Base-by-base conservation (phyloP, 225 moss, liverwort and hornwort species). In the Marchantia paleacea region DNA sequence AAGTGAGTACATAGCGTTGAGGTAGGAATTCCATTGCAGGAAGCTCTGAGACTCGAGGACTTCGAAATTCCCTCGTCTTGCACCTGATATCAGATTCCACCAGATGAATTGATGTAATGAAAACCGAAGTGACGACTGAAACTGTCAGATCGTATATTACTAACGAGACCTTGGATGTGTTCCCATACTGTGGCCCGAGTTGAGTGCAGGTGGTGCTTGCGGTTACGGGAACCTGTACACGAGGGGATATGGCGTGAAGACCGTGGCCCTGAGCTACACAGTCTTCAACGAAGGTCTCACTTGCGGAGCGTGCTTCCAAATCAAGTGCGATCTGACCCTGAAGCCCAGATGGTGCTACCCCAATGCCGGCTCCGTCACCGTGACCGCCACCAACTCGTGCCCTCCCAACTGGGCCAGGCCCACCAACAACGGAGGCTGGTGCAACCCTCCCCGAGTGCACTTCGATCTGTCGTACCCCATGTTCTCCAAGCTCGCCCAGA, bases 351-450 rank as follows among this genome's bases (percentile, higher is more conserved):
- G 81, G 81, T 81, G 81, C 81, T 65, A 81, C 29, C 3, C 50
- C 10, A 74, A 19, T 30, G 75, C 14, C 52, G 54, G 12, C 9
- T 39, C 70, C 25, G 19, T 85, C 73, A 79, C 53, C 18, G 84
- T 85, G 4, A 85, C 87, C 0, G 87, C 85, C 15, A 85, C 87
- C 30, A 88, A 88, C 75, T 72, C 80, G 7, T 88, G 87, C 63
- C 87, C 87, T 6, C 73, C 81, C 25, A 81, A 81, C 81, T 81
- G 64, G 73, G 52, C 49, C 75, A 75, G 64, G 52, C 80, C 68
- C 6, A 75, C 80, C 7, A 67, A 63, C 66, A 78, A 76, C 25
- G 87, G 87, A 26, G 87, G 87, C 15, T 87, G 87, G 87, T 87
- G 87, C 47, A 75, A 87, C 60, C 69, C 79, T 13, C 87, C 87